Conservation (phyloP, 139 green algal species). For the Micractinium conductrix region DNA sequence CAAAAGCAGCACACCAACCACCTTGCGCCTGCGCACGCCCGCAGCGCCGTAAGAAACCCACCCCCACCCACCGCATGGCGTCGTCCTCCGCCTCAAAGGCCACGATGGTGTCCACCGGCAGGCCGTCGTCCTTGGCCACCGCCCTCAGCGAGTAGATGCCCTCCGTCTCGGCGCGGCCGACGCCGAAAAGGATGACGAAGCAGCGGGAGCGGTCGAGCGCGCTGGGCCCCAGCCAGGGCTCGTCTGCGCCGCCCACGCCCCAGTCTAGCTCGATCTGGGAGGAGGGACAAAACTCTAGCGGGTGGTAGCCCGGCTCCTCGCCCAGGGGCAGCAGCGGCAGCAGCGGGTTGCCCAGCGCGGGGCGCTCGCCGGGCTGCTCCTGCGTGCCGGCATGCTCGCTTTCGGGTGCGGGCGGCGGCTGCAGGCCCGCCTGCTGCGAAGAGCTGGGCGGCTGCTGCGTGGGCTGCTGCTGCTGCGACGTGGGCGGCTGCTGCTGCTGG, state of each 20-base stretch:
- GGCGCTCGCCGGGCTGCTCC: background rate
- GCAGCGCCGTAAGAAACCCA: no score
- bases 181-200: conserved; percentile 85
- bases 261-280: conserved; percentile 35
- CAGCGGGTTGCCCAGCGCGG: background rate
- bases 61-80: conserved; percentile 61
- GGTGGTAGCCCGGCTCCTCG: conserved; percentile 19
- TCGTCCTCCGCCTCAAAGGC: conserved; percentile 81
- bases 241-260: background rate
- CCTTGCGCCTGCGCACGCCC: no score
- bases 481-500: background rate
- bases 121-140: conserved; percentile 51
- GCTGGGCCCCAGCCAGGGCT: background rate
- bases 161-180: conserved; percentile 74
- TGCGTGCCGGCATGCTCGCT: no score
- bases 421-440: background rate
- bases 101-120: conserved; percentile 87
- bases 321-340: background rate
- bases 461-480: background rate
- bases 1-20: no score
- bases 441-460: background rate
- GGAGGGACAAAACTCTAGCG: conserved; percentile 41
- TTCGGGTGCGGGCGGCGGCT: background rate
- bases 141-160: conserved; percentile 86
- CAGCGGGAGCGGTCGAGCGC: conserved; percentile 2